Base-by-base conservation (phyloP, 2,329 filamentous ascomycete genomes). In the Eurotiales sp. region DNA sequence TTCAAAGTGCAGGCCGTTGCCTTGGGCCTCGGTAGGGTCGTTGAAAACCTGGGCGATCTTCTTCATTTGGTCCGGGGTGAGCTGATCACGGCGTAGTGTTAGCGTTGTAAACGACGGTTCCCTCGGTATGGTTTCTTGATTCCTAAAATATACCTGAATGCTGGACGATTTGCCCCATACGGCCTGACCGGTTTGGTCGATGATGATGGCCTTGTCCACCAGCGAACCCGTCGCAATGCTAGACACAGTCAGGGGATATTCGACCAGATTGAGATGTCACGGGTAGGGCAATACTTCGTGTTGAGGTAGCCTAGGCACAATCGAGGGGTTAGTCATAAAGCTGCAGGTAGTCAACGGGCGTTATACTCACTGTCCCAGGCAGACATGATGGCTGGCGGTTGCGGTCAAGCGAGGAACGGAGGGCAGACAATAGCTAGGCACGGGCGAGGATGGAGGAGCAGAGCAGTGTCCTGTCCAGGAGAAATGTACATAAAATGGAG, bases 121-220 rank as follows among this genome's bases (percentile, higher is more conserved):
- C n/a, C n/a, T 46, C n/a, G 17, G 15, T 25, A 39, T 39, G 25
- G 5, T 8, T 6, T 17, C 32, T 23, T n/a, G n/a, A n/a, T n/a
- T 40, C 32, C 15, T 17, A 32, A 54, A 53, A 71, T 85, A 71
- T 85, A 96, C 90, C 68, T 78, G 75, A 77, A 96, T 95, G 60
- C 78, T 81, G 49, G 80, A 19, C 23, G 84, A 84, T 37, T 77
- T 69, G 55, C 90, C 90, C 89, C 90, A 95, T 62, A 83, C 79
- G 68, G 85, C 90, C 73, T 88, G 87, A 63, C 90, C 88, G 61
- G 87, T 87, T 58, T 74, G 76, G 72, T 87, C 90, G 78, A 93
- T 84, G 70, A 96, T 90, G 67, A 88, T 87, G 64, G 81, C 90
- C 77, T 90, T 86, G 77, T 93, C 86, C 66, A 95, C 74, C 69